A percentile compares a stretch with the other conserved stretches of the same genome.
phyloP scores from a whole-genome alignment of 805 yeast species.

The Blastobotrys attinorum region DNA sequence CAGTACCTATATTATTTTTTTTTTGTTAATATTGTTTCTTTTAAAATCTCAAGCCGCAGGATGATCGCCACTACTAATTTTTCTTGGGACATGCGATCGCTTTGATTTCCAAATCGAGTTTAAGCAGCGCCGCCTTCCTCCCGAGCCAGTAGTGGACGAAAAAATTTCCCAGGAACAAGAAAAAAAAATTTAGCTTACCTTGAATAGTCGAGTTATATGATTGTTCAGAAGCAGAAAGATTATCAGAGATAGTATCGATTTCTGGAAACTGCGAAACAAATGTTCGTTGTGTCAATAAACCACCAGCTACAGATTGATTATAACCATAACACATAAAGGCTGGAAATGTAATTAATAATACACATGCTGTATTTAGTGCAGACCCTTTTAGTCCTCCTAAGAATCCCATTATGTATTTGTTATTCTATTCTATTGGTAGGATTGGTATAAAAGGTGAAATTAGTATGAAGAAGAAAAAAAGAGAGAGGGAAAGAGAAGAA shows the following conservation, averaged over 20 bases:
- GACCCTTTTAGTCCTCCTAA: background rate
- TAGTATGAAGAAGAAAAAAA: background rate
- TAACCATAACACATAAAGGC: constrained; percentile 11
- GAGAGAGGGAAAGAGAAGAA: background rate
- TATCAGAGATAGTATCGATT: constrained; percentile 8
- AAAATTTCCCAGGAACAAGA: too few species aligned
- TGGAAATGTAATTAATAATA: constrained; percentile 4
- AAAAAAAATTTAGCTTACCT: constrained; percentile 16
- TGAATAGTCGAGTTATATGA: constrained; percentile 22
- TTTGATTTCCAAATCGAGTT: too few species aligned
- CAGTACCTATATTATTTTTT: constrained; percentile 8
- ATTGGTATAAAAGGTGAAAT: background rate
- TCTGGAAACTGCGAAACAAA: constrained; percentile 11
- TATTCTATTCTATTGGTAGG: too few species aligned
- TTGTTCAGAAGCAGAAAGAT: constrained; percentile 11
- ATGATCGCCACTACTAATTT: too few species aligned
- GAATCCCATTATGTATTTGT: too few species aligned
- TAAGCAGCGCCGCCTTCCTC: background rate
- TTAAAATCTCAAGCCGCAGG: too few species aligned
- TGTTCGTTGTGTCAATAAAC: constrained; percentile 7
- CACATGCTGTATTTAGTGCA: background rate
- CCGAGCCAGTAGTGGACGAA: too few species aligned
- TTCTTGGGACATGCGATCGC: too few species aligned
- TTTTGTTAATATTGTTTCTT: too few species aligned
- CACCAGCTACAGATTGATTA: constrained; percentile 14